Evolutionary conservation across 2,329 filamentous ascomycete species (phyloP).

Genomic region (Neofusicoccum cordaticola): DNA sequence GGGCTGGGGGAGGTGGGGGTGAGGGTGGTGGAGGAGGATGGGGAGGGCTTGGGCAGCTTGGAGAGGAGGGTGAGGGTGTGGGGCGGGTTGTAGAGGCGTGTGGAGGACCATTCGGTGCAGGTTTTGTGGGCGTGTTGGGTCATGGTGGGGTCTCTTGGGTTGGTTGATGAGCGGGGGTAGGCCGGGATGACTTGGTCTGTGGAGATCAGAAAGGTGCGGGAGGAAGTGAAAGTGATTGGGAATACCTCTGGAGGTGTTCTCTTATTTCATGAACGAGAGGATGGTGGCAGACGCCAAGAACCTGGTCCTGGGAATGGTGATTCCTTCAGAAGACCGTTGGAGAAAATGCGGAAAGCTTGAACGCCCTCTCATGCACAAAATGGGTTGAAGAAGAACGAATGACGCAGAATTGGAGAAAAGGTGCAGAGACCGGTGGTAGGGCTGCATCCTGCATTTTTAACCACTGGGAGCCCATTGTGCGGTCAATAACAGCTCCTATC

Average conservation of each 20-base stretch:
- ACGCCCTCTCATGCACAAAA: not conserved
- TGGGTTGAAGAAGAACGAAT: not conserved
- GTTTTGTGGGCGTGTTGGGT: not conserved
- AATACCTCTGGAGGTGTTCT: too few relatives aligned
- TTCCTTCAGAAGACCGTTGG: not conserved
- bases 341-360: not conserved
- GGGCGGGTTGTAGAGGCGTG: not conserved
- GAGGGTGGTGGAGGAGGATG: constrained; percentile 19
- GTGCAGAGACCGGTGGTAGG: not conserved
- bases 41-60: not conserved
- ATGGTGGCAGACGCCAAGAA: too few relatives aligned
- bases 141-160: not conserved
- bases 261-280: too few relatives aligned
- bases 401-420: not conserved
- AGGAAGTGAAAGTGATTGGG: too few relatives aligned
- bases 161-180: too few relatives aligned
- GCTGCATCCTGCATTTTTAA: not conserved
- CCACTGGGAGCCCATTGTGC: not conserved
- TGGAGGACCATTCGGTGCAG: constrained; percentile 1
- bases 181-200: not conserved
- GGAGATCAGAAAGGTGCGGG: too few relatives aligned
- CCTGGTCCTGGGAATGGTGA: too few relatives aligned
- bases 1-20: constrained; percentile 14
- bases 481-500: constrained; percentile 1
- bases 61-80: not conserved